A percentile compares a stretch with the other conserved stretches of the same genome.
phyloP scores from a whole-genome alignment of 2,329 filamentous ascomycete genomes.

The Claviceps sp. region DNA sequence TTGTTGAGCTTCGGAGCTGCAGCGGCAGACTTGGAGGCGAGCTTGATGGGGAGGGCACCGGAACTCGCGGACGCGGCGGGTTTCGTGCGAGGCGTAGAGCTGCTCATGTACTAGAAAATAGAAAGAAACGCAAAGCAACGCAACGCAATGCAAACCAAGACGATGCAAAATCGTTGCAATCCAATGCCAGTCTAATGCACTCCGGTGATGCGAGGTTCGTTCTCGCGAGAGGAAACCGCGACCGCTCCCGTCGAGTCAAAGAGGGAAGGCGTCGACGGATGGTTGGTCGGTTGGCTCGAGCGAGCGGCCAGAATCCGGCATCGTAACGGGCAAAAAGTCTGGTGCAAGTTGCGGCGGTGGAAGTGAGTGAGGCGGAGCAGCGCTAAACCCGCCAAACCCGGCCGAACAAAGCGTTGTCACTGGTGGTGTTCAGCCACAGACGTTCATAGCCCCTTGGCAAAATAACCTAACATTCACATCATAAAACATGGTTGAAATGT shows the following conservation, averaged over 20 bases:
- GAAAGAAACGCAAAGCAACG: neutral
- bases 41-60: constrained; percentile 30
- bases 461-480: too few relatives aligned
- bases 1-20: constrained; percentile 43
- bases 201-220: too few relatives aligned
- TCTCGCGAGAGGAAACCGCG: neutral
- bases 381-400: too few relatives aligned
- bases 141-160: too few relatives aligned
- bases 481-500: too few relatives aligned
- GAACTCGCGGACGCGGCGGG: constrained; percentile 24
- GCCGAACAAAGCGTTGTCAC: too few relatives aligned
- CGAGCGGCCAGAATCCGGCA: neutral
- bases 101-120: constrained; percentile 24
- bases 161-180: too few relatives aligned
- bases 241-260: neutral
- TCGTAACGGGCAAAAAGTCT: neutral
- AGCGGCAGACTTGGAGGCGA: constrained; percentile 38
- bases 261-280: neutral
- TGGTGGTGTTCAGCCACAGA: too few relatives aligned
- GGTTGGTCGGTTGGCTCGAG: neutral
- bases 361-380: neutral
- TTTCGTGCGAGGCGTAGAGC: constrained; percentile 22
- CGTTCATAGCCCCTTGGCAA: too few relatives aligned
- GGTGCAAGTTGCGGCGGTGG: neutral
- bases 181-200: too few relatives aligned